Percentiles rank a stretch among this genome's conserved stretches.
These are phyloP conservation scores for Myxozyma neotropica DNA, from an alignment of 805 yeast genomes.

Conservation along the genomic window DNA sequence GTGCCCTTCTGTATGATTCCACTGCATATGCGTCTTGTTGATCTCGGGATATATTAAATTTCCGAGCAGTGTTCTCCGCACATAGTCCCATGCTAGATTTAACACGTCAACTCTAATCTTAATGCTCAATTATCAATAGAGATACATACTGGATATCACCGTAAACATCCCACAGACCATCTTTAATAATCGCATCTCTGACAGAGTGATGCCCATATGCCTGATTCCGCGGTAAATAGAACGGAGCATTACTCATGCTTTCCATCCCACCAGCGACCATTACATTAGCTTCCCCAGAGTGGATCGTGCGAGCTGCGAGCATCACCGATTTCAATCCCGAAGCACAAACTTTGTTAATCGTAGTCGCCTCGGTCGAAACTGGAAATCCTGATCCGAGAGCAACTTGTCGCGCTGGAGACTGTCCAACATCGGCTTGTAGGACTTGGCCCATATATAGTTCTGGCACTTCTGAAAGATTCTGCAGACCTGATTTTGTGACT, in stretches of 20 bases:
- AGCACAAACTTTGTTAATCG: constrained; percentile 96
- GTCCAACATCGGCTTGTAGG: constrained; percentile 90
- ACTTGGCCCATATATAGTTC: constrained; percentile 94
- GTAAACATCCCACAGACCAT: constrained; percentile 88
- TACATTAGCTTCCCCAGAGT: constrained; percentile 86
- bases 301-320: constrained; percentile 84
- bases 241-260: constrained; percentile 95
- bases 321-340: constrained; percentile 92
- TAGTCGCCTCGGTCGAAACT: constrained; percentile 77
- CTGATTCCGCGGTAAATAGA: constrained; percentile 54
- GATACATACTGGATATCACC: constrained; percentile 50
- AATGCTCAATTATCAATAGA: too few species aligned
- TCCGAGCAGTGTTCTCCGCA: constrained; percentile 90
- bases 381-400: constrained; percentile 88
- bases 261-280: constrained; percentile 98
- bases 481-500: constrained; percentile 68
- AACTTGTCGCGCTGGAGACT: constrained; percentile 96
- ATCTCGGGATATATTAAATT: constrained; percentile 73
- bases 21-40: constrained; percentile 85
- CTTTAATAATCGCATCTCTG: constrained; percentile 69
- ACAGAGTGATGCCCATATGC: constrained; percentile 53
- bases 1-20: constrained; percentile 78
- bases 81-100: constrained; percentile 78
- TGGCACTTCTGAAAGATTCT: constrained; percentile 55
- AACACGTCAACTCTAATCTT: background rate